phyloP scores from a whole-genome alignment of 2,329 filamentous ascomycete genomes.

The Fusarium sp. region DNA sequence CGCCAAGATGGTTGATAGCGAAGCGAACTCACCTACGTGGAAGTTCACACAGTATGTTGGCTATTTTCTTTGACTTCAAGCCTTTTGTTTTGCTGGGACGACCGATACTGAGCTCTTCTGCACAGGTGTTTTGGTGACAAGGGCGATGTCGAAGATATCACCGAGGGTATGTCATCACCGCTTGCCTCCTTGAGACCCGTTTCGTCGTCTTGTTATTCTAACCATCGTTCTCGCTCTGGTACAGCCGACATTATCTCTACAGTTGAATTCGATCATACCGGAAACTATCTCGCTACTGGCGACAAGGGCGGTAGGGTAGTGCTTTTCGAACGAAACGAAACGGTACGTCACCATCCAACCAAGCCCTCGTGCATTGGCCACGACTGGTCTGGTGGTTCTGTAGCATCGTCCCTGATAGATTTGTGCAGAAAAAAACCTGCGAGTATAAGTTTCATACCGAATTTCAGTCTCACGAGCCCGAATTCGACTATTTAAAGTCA shows the following conservation, averaged over 20 bases:
- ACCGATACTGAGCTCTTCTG: constrained; percentile 35
- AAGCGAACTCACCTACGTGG: constrained; percentile 95
- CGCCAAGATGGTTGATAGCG: constrained; percentile 93
- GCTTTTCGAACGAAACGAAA: constrained; percentile 93
- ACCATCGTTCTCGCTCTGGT: constrained; percentile 42
- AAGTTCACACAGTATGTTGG: constrained; percentile 96
- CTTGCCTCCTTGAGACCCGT: constrained; percentile 25
- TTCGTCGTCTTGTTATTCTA: constrained; percentile 30
- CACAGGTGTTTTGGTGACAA: constrained; percentile 98
- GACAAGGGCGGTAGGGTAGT: constrained; percentile 90
- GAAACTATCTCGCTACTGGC: constrained; percentile 89
- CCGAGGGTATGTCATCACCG: constrained; percentile 75
- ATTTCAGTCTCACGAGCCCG: constrained; percentile 98
- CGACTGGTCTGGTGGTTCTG: not conserved
- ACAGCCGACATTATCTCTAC: constrained; percentile 91
- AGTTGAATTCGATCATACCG: constrained; percentile 90
- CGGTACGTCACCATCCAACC: constrained; percentile 66
- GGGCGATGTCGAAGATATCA: constrained; percentile 98
- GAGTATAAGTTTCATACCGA: constrained; percentile 99
- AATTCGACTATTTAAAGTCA: constrained; percentile 99
- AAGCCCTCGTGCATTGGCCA: not conserved
- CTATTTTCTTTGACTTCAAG: constrained; percentile 1
- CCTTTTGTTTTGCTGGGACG: constrained; percentile 7
- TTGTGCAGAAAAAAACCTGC: constrained; percentile 94
- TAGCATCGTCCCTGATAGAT: constrained; percentile 25